Percentiles rank a stretch among this genome's conserved stretches.
Evolutionary conservation across 371 early-diverging fungal species (phyloP).

Genomic region (Mortierella sp.): DNA sequence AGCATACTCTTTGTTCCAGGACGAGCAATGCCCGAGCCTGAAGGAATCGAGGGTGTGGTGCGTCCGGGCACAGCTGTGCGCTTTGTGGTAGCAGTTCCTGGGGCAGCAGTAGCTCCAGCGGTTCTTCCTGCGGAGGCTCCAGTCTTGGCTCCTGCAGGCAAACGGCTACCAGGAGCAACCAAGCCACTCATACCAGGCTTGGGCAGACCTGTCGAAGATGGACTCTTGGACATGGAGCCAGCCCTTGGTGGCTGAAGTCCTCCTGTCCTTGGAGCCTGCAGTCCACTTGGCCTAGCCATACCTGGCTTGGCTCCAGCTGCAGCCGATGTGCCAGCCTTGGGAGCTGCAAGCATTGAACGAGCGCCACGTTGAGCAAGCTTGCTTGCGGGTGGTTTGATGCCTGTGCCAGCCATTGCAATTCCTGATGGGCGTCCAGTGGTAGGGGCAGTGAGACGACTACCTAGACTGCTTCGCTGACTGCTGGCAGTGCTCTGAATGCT

Average conservation of each 20-base stretch:
- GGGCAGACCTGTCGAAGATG: background rate
- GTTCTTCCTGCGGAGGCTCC: constrained; percentile 1
- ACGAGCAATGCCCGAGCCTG: background rate
- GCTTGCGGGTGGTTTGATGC: constrained; percentile 24
- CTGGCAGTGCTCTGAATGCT: constrained; percentile 14
- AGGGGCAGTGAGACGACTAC: constrained; percentile 14
- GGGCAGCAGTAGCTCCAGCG: background rate
- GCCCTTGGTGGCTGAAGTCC: constrained; percentile 24
- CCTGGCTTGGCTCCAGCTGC: constrained; percentile 21
- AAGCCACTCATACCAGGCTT: constrained; percentile 1
- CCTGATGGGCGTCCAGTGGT: too few relatives aligned
- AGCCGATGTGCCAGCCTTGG: constrained; percentile 11
- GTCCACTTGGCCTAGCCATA: constrained; percentile 19
- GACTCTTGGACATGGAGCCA: background rate
- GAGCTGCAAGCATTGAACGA: constrained; percentile 21
- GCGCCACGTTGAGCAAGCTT: constrained; percentile 26
- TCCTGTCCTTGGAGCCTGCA: constrained; percentile 33
- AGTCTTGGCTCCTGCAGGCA: background rate
- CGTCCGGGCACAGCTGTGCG: background rate
- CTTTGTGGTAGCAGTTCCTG: background rate
- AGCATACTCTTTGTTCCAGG: constrained; percentile 14
- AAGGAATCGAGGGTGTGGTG: background rate
- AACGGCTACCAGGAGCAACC: background rate
- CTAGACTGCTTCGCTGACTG: constrained; percentile 13
- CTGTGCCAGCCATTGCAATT: constrained; percentile 12